Percentiles rank a stretch among this genome's conserved stretches.
Conservation (phyloP, 2,329 filamentous ascomycete genomes). For the Pyricularia pennisetigena region DNA sequence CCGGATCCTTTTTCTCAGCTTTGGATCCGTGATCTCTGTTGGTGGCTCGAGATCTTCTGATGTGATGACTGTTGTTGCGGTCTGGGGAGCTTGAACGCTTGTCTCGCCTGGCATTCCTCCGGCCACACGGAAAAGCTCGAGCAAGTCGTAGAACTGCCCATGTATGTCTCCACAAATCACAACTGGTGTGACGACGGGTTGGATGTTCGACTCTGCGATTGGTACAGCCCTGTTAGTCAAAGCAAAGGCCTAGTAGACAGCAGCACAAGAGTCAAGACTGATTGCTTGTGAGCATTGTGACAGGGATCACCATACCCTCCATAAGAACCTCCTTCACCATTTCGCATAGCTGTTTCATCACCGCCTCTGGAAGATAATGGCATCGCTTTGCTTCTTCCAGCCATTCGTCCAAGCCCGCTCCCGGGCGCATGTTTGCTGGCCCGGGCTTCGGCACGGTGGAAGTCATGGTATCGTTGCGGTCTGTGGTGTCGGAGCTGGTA, state of each 20-base stretch:
- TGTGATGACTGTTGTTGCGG: constrained; percentile 65
- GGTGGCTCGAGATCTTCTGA: constrained; percentile 91
- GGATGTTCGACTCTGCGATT: constrained; percentile 83
- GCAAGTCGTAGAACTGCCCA: constrained; percentile 95
- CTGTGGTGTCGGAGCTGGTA: neutral
- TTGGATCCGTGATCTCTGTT: constrained; percentile 78
- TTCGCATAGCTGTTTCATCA: constrained; percentile 98
- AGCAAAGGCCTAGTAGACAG: too few relatives aligned
- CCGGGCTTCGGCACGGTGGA: constrained; percentile 72
- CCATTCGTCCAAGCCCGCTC: constrained; percentile 91
- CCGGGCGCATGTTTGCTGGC: constrained; percentile 72
- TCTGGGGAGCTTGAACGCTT: constrained; percentile 57
- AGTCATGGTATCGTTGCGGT: constrained; percentile 20
- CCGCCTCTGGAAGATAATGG: constrained; percentile 88
- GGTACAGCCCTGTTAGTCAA: neutral
- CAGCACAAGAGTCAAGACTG: neutral
- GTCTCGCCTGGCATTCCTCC: constrained; percentile 91
- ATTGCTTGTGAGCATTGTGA: neutral
- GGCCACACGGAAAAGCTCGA: constrained; percentile 93
- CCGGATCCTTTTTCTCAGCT: constrained; percentile 76
- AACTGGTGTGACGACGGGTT: constrained; percentile 92
- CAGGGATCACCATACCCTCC: constrained; percentile 55
- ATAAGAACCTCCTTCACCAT: constrained; percentile 98
- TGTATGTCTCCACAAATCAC: constrained; percentile 98
- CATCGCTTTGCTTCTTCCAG: constrained; percentile 93